These are phyloP conservation scores for Ascochyta lentis DNA, from an alignment of 2,329 filamentous ascomycete genomes.

Conservation along the genomic window DNA sequence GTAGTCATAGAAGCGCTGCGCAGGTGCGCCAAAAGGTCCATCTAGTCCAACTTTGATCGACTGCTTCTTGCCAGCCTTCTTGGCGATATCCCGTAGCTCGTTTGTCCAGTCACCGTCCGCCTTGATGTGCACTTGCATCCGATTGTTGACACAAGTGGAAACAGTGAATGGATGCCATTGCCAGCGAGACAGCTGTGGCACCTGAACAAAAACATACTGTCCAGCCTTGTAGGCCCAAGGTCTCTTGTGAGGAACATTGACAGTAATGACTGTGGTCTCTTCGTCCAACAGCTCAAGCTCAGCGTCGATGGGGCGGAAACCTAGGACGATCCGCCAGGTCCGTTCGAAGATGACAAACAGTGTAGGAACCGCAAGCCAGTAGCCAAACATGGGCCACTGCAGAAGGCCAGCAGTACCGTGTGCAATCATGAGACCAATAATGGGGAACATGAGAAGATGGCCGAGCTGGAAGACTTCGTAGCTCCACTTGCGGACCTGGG, in stretches of 20 bases:
- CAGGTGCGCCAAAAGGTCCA: conserved; percentile 64
- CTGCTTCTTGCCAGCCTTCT: conserved; percentile 39
- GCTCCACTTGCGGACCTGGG: conserved; percentile 58
- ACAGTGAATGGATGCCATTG: conserved; percentile 69
- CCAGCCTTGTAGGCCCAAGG: conserved; percentile 64
- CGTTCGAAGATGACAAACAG: conserved; percentile 60
- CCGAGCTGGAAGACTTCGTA: conserved; percentile 65
- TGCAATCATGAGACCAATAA: conserved; percentile 62
- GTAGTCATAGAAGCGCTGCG: conserved; percentile 65
- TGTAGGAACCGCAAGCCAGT: conserved; percentile 62
- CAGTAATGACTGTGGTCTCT: conserved; percentile 60
- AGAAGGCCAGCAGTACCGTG: conserved; percentile 61
- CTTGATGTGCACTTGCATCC: conserved; percentile 65
- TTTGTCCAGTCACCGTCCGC: conserved; percentile 65
- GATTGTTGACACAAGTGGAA: conserved; percentile 60
- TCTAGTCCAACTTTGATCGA: conserved; percentile 62
- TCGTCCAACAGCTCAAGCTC: conserved; percentile 58
- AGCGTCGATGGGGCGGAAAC: conserved; percentile 59
- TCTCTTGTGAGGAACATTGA: conserved; percentile 56
- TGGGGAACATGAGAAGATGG: conserved; percentile 65
- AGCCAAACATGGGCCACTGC: conserved; percentile 64
- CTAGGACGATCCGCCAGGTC: conserved; percentile 53
- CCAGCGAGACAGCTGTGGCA: conserved; percentile 60
- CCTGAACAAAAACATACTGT: conserved; percentile 64
- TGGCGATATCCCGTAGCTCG: conserved; percentile 54